Percentiles rank a stretch among this genome's conserved stretches.
phyloP scores from a whole-genome alignment of 1,284 basidiomycete genomes.

The Papiliotrema terrestris region DNA sequence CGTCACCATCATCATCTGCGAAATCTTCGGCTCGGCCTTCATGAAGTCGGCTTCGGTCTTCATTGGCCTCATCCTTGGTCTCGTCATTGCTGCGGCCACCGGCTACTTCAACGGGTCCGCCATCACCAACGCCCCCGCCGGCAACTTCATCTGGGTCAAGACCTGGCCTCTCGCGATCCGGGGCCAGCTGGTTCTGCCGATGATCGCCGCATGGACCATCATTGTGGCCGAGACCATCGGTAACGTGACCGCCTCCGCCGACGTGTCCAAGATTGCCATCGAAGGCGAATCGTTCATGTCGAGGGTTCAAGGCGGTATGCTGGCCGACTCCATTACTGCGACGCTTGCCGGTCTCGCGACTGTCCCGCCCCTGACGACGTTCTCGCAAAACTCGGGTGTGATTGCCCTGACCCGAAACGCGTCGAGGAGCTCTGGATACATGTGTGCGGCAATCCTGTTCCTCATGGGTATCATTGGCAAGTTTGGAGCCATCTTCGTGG shows the following conservation, averaged over 20 bases:
- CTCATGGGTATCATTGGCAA: conserved; percentile 35
- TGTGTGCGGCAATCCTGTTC: conserved; percentile 32
- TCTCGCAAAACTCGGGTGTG: conserved; percentile 36
- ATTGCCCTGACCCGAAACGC: conserved; percentile 38
- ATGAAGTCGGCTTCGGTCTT: conserved; percentile 36
- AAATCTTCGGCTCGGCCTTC: conserved; percentile 36
- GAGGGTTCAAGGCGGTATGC: conserved; percentile 34
- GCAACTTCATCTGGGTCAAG: conserved; percentile 31
- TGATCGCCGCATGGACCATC: conserved; percentile 31
- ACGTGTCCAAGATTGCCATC: conserved; percentile 26
- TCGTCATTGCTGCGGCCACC: conserved; percentile 31
- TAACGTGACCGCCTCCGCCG: conserved; percentile 27
- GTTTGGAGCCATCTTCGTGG: conserved; percentile 34
- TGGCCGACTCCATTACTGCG: conserved; percentile 30
- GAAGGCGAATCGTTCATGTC: conserved; percentile 23
- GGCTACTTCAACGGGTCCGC: conserved; percentile 26
- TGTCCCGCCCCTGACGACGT: conserved; percentile 34
- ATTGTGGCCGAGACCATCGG: conserved; percentile 35
- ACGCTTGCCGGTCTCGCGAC: conserved; percentile 31
- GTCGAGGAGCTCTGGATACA: conserved; percentile 28
- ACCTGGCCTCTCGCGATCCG: conserved; percentile 25
- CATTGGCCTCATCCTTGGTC: conserved; percentile 30
- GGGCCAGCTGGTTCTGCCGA: conserved; percentile 31
- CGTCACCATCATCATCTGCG: conserved; percentile 20
- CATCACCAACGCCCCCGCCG: conserved; percentile 24